Conservation (phyloP, 164 flowering plant species). For the Houttuynia cordata region DNA sequence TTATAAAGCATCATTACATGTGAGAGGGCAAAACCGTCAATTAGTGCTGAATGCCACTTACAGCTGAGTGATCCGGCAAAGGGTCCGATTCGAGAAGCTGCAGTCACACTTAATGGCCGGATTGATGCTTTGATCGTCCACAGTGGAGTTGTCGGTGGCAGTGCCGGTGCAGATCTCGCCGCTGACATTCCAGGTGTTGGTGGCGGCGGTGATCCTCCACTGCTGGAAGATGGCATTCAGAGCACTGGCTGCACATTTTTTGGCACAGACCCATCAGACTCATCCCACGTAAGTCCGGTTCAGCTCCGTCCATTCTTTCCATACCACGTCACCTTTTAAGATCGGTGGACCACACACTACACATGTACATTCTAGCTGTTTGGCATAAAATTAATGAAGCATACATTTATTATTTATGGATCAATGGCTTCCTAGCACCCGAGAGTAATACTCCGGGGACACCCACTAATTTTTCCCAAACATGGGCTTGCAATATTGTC, state of each 20-base stretch:
- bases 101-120: conserved; percentile 15
- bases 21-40: neutral
- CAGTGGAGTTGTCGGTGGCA: conserved; percentile 7
- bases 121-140: conserved; percentile 3
- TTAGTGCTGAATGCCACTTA: neutral
- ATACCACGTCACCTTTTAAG: too few relatives aligned
- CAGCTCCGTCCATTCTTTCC: too few relatives aligned
- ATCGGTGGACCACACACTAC: too few relatives aligned
- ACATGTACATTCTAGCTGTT: too few relatives aligned
- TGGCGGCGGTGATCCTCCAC: neutral
- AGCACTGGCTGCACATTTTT: neutral
- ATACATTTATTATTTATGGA: too few relatives aligned
- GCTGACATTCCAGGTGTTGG: conserved; percentile 9
- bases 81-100: neutral
- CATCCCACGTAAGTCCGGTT: neutral
- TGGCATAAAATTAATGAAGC: too few relatives aligned
- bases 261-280: neutral
- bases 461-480: too few relatives aligned
- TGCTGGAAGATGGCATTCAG: conserved; percentile 2
- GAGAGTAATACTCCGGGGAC: too few relatives aligned
- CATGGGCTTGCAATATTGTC: too few relatives aligned
- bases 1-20: too few relatives aligned
- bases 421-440: too few relatives aligned
- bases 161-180: conserved; percentile 12
- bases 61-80: conserved; percentile 14